Base-by-base conservation (phyloP, 495 filamentous ascomycete genomes). In the Penicillium ochrochloron region DNA sequence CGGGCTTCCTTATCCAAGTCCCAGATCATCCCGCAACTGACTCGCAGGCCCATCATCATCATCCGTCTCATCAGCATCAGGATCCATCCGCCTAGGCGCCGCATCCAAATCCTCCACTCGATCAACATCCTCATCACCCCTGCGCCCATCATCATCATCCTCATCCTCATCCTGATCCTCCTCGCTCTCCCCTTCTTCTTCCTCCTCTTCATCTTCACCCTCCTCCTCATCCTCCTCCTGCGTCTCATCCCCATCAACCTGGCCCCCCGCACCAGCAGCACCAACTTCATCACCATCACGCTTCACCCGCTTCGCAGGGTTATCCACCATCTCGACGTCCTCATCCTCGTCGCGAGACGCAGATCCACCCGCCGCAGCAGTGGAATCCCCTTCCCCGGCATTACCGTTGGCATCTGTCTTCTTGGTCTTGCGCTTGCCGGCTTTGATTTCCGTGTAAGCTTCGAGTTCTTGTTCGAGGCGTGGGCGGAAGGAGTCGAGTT, bases 401-500 rank as follows among this genome's bases (percentile, higher is more conserved):
- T 11, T 64, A 19, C 65, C 60, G 50, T 71, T 70, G 65, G 75
- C 78, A 62, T 81, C 83, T 75, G 78, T 62, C 76, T 85, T 82
- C 72, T 88, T 88, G 6, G 77, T 79, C 73, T 85, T 87, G 67
- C 88, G 79, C 77, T 90, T 91, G 58, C 87, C 86, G 31, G 84
- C 83, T 68, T 88, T 86, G 59, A 87, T 80, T 60, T 87, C 85
- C 31, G 81, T 87, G 75, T 85, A 90, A 37, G 80, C 80, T 33
- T 81, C 79, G 23, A 90, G 68, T 67, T 89, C 87, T 7, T 81
- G 82, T 63, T 89, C 85, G 7, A 89, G 73, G 9, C 85, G 77
- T 23, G 85, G 81, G 3, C 88, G 82, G 76, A 97, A 94, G 41
- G 85, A 85, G 23, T 88, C 89, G 68, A 93, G 93, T 78, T 98